Evolutionary conservation across 345 rosid species (phyloP).

Genomic region (Cardamine resedifolia): DNA sequence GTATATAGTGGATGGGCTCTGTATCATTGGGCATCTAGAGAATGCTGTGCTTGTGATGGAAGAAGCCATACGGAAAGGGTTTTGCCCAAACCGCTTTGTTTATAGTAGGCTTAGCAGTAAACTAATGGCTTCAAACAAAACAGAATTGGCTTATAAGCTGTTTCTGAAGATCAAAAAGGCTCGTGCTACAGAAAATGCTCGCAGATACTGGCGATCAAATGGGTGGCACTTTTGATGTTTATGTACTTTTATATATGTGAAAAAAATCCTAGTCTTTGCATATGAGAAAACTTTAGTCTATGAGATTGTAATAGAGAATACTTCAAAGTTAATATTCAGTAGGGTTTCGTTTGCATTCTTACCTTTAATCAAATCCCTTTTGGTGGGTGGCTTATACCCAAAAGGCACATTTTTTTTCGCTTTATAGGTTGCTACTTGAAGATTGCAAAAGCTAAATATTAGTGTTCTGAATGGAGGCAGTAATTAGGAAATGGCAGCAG

Average conservation of each 20-base stretch:
- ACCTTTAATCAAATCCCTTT: background rate
- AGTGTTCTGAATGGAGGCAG: conserved; percentile 54
- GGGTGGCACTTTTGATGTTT: conserved; percentile 87
- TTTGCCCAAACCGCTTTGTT: conserved; percentile 77
- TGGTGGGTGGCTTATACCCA: conserved; percentile 7
- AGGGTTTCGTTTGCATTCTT: background rate
- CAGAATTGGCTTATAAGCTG: conserved; percentile 77
- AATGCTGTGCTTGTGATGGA: conserved; percentile 89
- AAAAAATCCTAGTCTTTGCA: background rate
- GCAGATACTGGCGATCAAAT: conserved; percentile 69
- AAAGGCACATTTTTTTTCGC: background rate
- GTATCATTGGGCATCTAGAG: conserved; percentile 86
- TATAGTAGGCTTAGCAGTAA: conserved; percentile 74
- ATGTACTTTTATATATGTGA: conserved; percentile 8
- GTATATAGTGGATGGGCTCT: conserved; percentile 73
- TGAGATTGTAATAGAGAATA: conserved; percentile 6
- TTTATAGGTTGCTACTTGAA: conserved; percentile 16
- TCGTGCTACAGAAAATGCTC: conserved; percentile 66
- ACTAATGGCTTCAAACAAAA: conserved; percentile 63
- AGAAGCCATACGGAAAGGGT: conserved; percentile 72
- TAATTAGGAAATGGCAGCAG: conserved; percentile 70
- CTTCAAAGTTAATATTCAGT: background rate
- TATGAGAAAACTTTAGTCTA: conserved; percentile 1
- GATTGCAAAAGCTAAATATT: too few relatives aligned
- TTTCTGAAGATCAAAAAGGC: conserved; percentile 71